A percentile compares a stretch with the other conserved stretches of the same genome.
phyloP scores from a whole-genome alignment of 1,139 yeast species.

The Pichia terricola region DNA sequence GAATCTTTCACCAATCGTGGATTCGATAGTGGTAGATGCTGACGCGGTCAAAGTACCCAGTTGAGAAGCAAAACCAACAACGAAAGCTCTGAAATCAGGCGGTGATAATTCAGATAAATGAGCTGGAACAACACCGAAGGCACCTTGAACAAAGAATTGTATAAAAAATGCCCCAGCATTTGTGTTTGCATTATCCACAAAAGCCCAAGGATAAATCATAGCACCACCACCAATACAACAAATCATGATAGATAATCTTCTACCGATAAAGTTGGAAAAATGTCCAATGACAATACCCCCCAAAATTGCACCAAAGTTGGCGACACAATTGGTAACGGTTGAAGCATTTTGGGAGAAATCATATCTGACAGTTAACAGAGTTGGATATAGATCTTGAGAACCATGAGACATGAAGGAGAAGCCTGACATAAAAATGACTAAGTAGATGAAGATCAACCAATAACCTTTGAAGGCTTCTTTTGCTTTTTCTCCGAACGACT shows the following conservation, averaged over 20 bases:
- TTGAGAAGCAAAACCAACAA: conserved; percentile 70
- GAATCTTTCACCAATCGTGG: conserved; percentile 62
- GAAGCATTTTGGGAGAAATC: conserved; percentile 40
- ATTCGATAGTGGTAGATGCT: conserved; percentile 76
- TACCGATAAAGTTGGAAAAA: conserved; percentile 47
- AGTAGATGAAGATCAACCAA: conserved; percentile 39
- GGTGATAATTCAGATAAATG: conserved; percentile 72
- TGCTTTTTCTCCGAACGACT: conserved; percentile 24
- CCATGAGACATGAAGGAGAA: conserved; percentile 67
- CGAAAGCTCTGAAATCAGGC: conserved; percentile 65
- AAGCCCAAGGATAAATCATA: conserved; percentile 60
- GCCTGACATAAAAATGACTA: conserved; percentile 51
- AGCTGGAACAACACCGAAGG: conserved; percentile 81
- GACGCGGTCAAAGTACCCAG: conserved; percentile 78
- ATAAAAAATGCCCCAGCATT: conserved; percentile 74
- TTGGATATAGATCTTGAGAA: conserved; percentile 66
- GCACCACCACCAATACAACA: conserved; percentile 65
- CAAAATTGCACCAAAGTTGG: conserved; percentile 58
- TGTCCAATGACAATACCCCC: conserved; percentile 64
- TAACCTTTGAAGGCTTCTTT: conserved; percentile 28
- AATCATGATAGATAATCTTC: conserved; percentile 46
- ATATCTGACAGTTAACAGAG: conserved; percentile 47
- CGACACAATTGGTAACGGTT: conserved; percentile 61
- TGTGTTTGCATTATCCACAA: conserved; percentile 41
- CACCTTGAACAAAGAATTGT: conserved; percentile 78